Base-by-base conservation (phyloP, 306 rosid species). In the Acacia crassicarpa region DNA sequence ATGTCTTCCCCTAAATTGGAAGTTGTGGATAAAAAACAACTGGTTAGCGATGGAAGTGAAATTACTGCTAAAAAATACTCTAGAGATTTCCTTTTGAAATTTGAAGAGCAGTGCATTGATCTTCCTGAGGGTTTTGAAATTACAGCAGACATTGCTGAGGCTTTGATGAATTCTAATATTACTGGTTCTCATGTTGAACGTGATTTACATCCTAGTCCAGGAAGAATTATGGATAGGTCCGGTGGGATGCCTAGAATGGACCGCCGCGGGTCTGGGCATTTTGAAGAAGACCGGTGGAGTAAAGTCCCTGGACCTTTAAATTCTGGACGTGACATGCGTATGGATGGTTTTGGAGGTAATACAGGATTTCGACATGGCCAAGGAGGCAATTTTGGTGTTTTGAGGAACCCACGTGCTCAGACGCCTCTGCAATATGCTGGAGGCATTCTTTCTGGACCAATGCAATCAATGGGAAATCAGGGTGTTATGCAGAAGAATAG, bases 41-140 rank as follows among this genome's bases (percentile, higher is more conserved):
- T 54, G 79, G 81, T 44, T 46, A 65, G 17, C 74, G 93, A 90
- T 84, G 91, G 87, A 80, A 70, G 19, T 79, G 94, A 84, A 75
- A 83, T 72, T 69, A 67, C 84, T 67, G 72, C 74, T 1, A 94
- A 89, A 78, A 96, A 89, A 84, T 96, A 94, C 77, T 94, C 99
- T 2, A 82, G 96, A 71, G 98, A 96, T 89, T 96, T 96, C 78
- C 97, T 94, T 41, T 77, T 96, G 83, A 96, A 88, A 80, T 94
- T 91, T 59, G 84, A 89, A 3, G 84, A 83, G 84, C 97, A 93
- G 51, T 91, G 84, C 83, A 61, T 70, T 56, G 85, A 84, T 66
- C 94, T 91, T 88, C 98, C 98, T 0, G 71, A 83, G 30, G 88
- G 88, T 82, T 92, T 95, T 81, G 86, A 90, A 85, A 86, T 89